Base-by-base conservation (phyloP, 805 yeast species). In the Debaryomyces prosopidis region DNA sequence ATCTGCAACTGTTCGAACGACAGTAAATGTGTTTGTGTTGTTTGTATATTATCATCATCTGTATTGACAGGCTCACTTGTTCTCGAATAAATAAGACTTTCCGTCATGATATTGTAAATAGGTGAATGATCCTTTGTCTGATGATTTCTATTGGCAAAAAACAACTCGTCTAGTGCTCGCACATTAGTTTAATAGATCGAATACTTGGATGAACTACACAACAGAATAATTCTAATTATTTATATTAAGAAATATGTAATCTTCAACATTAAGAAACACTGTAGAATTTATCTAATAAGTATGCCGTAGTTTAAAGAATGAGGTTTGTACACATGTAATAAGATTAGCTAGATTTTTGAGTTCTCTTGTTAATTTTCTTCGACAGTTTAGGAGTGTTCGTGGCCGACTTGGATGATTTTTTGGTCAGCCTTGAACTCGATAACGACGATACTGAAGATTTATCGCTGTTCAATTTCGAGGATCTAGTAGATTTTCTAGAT, bases 1-100 rank as follows among this genome's bases (percentile, higher is more conserved):
- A 53, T 55, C 46, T 60, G 63, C 3, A 66, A 44, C 16, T 58
- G 59, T 16, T 59, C 62, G 7, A 52, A 18, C n/a, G 47, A 41
- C 38, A 44, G 16, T 19, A 35, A 30, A 12, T 39, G 33, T 5
- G 33, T 7, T 11, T 27, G 23, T 12, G 41, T 14, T n/a, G 30
- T 8, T 26, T 27, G 34, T 5, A 7, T 16, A 27, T 38, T n/a
- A 23, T 16, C 41, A 2, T 17, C 20, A 15, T 28, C 31, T 8
- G 31, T 19, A n/a, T 17, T 34, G 8, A 34, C 12, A 7, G 12
- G 23, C 10, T 16, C 23, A 6, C 5, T 30, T 12, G 33, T 30
- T 14, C 14, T 11, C 33, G 33, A n/a, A 14, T 12, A 30, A 30
- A 4, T 5, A 30, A n/a, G 2, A 30, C 26, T 23, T 2, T 23